phyloP scores from a whole-genome alignment of 805 yeast genomes.

The Metschnikowia borealis region DNA sequence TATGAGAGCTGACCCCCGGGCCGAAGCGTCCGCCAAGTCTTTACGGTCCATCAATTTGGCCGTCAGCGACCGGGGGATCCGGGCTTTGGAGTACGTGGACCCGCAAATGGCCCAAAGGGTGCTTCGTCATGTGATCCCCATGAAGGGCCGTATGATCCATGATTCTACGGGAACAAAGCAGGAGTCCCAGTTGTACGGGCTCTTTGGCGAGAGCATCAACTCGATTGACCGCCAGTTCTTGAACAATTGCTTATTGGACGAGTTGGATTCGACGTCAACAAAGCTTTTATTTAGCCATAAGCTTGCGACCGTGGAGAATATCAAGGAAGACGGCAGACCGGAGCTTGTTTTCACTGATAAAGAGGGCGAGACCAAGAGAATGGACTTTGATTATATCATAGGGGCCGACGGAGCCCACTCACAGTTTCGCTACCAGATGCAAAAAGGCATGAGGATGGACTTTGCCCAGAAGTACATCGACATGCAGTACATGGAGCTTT shows the following conservation, averaged over 20 bases:
- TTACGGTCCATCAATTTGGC: slow-evolving; percentile 81
- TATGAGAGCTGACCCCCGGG: slow-evolving; percentile 63
- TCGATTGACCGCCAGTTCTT: slow-evolving; percentile 75
- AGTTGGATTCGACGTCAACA: slow-evolving; percentile 47
- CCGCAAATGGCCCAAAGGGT: slow-evolving; percentile 52
- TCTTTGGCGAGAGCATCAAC: slow-evolving; percentile 78
- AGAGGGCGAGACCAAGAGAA: slow-evolving; percentile 18
- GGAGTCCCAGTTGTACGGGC: slow-evolving; percentile 71
- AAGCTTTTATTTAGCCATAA: slow-evolving; percentile 53
- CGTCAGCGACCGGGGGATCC: slow-evolving; percentile 78
- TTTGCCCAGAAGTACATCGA: slow-evolving; percentile 75
- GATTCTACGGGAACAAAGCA: slow-evolving; percentile 52
- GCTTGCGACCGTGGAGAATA: slow-evolving; percentile 39
- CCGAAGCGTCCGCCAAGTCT: slow-evolving; percentile 29
- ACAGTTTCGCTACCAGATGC: slow-evolving; percentile 63
- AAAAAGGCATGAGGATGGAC: slow-evolving; percentile 64
- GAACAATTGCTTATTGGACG: slow-evolving; percentile 62
- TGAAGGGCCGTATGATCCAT: slow-evolving; percentile 90
- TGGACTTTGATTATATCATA: slow-evolving; percentile 54
- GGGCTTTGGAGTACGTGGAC: slow-evolving; percentile 63
- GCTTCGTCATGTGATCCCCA: slow-evolving; percentile 65
- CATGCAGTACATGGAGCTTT: slow-evolving; percentile 76
- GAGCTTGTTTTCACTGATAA: slow-evolving; percentile 21
- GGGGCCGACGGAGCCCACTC: slow-evolving; percentile 91
- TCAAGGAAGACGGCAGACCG: slow-evolving; percentile 17